These are phyloP conservation scores for Raphanus hybrid DNA, from an alignment of 441 rosid genomes.

Conservation along the genomic window DNA sequence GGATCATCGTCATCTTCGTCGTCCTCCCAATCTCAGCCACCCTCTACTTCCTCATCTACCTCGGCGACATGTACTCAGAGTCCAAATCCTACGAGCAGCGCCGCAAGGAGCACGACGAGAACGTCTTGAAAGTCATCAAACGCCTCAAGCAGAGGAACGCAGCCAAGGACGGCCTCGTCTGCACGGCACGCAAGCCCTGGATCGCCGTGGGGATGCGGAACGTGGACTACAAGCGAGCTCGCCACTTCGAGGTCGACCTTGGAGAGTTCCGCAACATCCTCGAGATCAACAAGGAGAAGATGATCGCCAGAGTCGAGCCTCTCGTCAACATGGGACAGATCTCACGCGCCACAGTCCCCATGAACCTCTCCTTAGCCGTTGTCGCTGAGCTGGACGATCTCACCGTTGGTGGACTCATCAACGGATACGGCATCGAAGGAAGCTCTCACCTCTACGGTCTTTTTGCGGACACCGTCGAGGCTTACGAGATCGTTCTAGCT, in stretches of 20 bases:
- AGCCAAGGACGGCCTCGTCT: constrained; percentile 85
- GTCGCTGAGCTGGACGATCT: constrained; percentile 97
- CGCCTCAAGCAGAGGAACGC: constrained; percentile 78
- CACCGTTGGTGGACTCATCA: constrained; percentile 94
- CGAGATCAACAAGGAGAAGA: constrained; percentile 71
- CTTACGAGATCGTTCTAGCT: constrained; percentile 86
- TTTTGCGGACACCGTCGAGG: constrained; percentile 88
- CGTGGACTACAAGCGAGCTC: constrained; percentile 91
- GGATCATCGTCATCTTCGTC: constrained; percentile 80
- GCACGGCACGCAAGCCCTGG: constrained; percentile 97
- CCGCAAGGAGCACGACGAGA: constrained; percentile 84
- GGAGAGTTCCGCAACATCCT: constrained; percentile 73
- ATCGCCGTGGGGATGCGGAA: constrained; percentile 95
- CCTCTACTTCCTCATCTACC: constrained; percentile 74
- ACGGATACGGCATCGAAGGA: constrained; percentile 96
- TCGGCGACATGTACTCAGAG: constrained; percentile 81
- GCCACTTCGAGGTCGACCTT: constrained; percentile 89
- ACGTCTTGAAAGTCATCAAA: constrained; percentile 75
- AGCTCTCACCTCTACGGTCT: constrained; percentile 93
- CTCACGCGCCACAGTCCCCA: constrained; percentile 67
- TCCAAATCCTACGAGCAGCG: constrained; percentile 81
- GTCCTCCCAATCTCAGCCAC: constrained; percentile 83
- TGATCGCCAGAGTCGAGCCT: constrained; percentile 88
- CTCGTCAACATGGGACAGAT: constrained; percentile 98
- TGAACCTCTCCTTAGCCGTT: constrained; percentile 91